Percentiles rank a stretch among this genome's conserved stretches.
Evolutionary conservation across 2,329 filamentous ascomycete species (phyloP).

Genomic region (Hypomyces perniciosus): DNA sequence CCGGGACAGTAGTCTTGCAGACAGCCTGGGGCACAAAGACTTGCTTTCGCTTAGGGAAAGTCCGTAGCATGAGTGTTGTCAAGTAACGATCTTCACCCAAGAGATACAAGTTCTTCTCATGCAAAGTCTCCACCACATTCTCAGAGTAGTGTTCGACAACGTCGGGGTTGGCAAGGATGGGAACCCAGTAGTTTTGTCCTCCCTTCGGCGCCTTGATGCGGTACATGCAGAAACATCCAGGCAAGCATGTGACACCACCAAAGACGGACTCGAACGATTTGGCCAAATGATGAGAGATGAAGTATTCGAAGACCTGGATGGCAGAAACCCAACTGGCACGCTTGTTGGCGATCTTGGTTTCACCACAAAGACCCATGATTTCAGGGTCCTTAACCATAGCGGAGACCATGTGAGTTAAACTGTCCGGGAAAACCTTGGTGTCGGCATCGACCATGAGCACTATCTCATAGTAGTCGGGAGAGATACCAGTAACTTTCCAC

Average conservation of each 20-base stretch:
- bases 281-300: conserved; percentile 93
- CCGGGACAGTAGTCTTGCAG: conserved; percentile 96
- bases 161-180: conserved; percentile 95
- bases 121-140: conserved; percentile 95
- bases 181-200: conserved; percentile 98
- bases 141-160: conserved; percentile 99
- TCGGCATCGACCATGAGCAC: conserved; percentile 99
- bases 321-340: conserved; percentile 89
- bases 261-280: conserved; percentile 99
- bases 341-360: conserved; percentile 99
- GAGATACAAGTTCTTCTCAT: conserved; percentile 92
- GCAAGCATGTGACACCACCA: conserved; percentile 96
- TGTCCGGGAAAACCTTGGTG: conserved; percentile 98
- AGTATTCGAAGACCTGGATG: conserved; percentile 99
- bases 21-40: conserved; percentile 98
- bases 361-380: conserved; percentile 97
- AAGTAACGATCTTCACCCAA: conserved; percentile 93
- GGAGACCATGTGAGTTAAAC: conserved; percentile 95
- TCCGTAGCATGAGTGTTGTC: conserved; percentile 95
- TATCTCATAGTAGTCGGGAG: conserved; percentile 94
- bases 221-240: conserved; percentile 99
- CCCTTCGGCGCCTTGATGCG: conserved; percentile 98
- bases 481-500: conserved; percentile 98
- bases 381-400: conserved; percentile 99
- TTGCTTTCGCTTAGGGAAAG: conserved; percentile 98